A percentile compares a stretch with the other conserved stretches of the same genome.
Evolutionary conservation across 129 eudicot genomes (phyloP).

Genomic region (Artemisia tridentata): DNA sequence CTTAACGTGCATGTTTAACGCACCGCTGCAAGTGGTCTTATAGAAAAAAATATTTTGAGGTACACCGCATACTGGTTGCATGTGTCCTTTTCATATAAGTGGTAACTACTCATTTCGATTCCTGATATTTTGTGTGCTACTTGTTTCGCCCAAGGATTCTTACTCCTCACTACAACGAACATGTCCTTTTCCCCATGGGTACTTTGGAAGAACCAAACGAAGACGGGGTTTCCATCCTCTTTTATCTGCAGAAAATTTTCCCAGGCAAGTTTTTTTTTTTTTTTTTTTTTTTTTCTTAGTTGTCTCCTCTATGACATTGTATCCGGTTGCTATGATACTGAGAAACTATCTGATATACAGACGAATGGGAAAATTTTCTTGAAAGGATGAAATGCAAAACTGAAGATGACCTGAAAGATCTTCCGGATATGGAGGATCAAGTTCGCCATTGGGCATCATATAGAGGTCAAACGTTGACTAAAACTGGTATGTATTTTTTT

Average conservation of each 20-base stretch:
- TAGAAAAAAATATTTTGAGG: background rate
- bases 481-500: conserved; percentile 49
- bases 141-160: conserved; percentile 53
- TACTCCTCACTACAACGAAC: conserved; percentile 81
- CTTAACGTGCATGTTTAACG: too few relatives aligned
- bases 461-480: conserved; percentile 89
- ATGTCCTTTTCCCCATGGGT: conserved; percentile 72
- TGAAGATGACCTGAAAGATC: conserved; percentile 73
- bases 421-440: conserved; percentile 46
- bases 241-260: conserved; percentile 78
- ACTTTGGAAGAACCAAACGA: conserved; percentile 62
- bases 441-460: conserved; percentile 93
- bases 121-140: background rate
- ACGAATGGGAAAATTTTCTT: conserved; percentile 83
- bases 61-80: background rate
- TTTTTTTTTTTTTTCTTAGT: conserved; percentile 21
- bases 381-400: conserved; percentile 44
- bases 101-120: conserved; percentile 10
- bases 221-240: conserved; percentile 90
- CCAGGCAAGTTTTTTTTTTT: conserved; percentile 52
- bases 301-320: conserved; percentile 4
- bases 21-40: too few relatives aligned
- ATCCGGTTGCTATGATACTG: conserved; percentile 18
- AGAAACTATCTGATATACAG: conserved; percentile 33
- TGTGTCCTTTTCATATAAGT: background rate